A percentile compares a stretch with the other conserved stretches of the same genome.
Evolutionary conservation across 2,329 filamentous ascomycete genomes (phyloP).

Genomic region (Botryotinia narcissicola): DNA sequence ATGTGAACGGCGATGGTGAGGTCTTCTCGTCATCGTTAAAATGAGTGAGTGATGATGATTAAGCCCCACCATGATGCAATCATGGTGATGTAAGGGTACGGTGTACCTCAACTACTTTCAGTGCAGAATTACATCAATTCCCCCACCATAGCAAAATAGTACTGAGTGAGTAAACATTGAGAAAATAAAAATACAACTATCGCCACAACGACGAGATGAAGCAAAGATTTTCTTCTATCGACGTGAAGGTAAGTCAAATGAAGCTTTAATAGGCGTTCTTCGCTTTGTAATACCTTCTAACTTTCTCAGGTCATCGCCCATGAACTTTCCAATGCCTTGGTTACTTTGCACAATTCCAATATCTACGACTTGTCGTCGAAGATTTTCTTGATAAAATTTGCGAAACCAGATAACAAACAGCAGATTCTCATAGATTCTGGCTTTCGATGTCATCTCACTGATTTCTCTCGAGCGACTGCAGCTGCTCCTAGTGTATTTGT

Average conservation of each 20-base stretch:
- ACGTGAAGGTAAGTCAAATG: constrained; percentile 58
- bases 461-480: constrained; percentile 84
- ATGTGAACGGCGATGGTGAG: background rate
- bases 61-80: constrained; percentile 11
- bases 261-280: background rate
- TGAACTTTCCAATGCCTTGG: constrained; percentile 77
- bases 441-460: constrained; percentile 91
- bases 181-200: background rate
- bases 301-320: constrained; percentile 77
- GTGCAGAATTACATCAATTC: background rate
- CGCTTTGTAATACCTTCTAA: background rate
- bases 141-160: constrained; percentile 7
- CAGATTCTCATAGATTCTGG: constrained; percentile 92
- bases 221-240: constrained; percentile 75
- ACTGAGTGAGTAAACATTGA: background rate
- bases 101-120: background rate
- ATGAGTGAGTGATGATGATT: background rate
- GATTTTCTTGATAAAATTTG: constrained; percentile 93
- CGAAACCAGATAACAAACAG: constrained; percentile 83
- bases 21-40: background rate
- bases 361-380: constrained; percentile 95
- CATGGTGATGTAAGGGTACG: background rate
- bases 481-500: constrained; percentile 84
- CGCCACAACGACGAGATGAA: constrained; percentile 54
- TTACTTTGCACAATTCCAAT: constrained; percentile 80